These are phyloP conservation scores for Syzygium syzygioides DNA, from an alignment of 441 rosid genomes.

Conservation along the genomic window DNA sequence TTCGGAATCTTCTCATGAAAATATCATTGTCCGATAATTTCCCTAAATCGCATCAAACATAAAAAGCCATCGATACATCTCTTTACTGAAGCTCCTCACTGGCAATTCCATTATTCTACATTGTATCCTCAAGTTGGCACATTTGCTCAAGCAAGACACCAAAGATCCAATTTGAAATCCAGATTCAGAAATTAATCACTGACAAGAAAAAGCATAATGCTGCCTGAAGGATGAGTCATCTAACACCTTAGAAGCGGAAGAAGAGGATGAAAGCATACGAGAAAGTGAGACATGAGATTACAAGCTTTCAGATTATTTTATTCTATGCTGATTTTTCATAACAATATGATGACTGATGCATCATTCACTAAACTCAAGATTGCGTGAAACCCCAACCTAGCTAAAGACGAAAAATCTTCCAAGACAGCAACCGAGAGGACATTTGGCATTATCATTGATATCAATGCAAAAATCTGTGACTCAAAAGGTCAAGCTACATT, in stretches of 20 bases:
- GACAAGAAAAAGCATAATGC: neutral
- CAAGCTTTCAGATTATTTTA: neutral
- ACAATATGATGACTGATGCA: neutral
- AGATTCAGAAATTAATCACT: neutral
- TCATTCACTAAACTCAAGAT: neutral
- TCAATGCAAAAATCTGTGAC: neutral
- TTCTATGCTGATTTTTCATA: neutral
- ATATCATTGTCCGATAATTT: neutral
- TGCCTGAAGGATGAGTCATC: neutral
- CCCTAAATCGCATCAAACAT: neutral
- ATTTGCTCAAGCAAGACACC: neutral
- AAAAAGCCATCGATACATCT: neutral
- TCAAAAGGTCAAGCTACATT: neutral
- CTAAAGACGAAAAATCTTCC: neutral
- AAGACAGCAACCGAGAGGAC: neutral
- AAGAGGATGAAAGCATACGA: neutral
- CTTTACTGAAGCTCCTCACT: neutral
- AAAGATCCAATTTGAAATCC: neutral
- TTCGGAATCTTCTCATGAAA: neutral
- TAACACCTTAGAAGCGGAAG: neutral
- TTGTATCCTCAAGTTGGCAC: neutral
- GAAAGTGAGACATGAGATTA: neutral
- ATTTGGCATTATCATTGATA: neutral
- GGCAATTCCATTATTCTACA: neutral
- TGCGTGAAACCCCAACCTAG: neutral